A percentile compares a stretch with the other conserved stretches of the same genome.
These are phyloP conservation scores for Fusarium nanum DNA, from an alignment of 2,329 filamentous ascomycete genomes.

Conservation along the genomic window DNA sequence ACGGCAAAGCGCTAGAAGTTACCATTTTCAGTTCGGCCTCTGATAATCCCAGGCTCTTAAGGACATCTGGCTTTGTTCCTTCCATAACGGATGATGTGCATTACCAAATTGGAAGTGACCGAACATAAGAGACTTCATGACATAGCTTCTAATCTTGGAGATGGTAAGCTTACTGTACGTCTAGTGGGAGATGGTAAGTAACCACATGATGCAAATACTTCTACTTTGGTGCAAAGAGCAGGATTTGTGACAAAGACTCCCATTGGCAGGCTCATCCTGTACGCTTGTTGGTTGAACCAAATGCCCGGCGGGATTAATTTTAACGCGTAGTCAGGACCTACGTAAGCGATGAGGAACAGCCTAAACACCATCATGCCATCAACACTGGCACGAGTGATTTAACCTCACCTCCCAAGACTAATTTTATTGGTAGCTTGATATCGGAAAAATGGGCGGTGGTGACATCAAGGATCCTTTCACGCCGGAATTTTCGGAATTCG, in stretches of 20 bases:
- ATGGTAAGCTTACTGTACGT: not conserved
- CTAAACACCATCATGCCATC: not conserved
- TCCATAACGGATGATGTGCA: not conserved
- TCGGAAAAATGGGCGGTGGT: not conserved
- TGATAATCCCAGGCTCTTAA: not conserved
- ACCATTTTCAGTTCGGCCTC: not conserved
- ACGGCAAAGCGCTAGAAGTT: not conserved
- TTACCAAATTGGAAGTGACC: not conserved
- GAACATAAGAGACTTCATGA: not conserved
- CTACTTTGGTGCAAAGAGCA: not conserved
- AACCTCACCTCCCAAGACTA: too few relatives aligned
- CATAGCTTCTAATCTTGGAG: not conserved
- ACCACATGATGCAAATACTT: not conserved
- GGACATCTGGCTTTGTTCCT: not conserved
- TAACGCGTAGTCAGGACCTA: not conserved
- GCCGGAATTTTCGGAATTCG: not conserved
- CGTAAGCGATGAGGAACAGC: not conserved
- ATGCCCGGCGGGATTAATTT: not conserved
- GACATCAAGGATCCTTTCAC: slow-evolving; percentile 1
- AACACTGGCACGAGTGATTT: too few relatives aligned
- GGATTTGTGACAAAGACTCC: not conserved
- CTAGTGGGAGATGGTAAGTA: not conserved
- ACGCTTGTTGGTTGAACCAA: not conserved
- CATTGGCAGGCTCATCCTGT: not conserved
- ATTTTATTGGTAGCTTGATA: rapidly evolving